phyloP scores from a whole-genome alignment of 495 filamentous ascomycete species.

The Penicillium paradoxum region DNA sequence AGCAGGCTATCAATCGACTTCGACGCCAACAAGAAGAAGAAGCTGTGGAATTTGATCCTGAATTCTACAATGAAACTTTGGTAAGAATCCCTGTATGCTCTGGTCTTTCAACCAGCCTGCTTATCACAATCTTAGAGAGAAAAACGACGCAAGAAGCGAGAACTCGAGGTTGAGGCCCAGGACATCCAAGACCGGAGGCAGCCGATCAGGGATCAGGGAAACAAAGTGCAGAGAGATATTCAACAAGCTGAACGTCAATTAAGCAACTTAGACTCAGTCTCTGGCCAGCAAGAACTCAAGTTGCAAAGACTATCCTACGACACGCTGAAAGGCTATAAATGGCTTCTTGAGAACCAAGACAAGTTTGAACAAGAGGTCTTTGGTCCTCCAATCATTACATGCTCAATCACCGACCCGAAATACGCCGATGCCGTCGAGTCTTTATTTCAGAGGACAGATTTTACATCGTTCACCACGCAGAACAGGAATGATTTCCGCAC shows the following conservation, averaged over 20 bases:
- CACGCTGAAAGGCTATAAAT: conserved; percentile 66
- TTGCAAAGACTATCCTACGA: conserved; percentile 55
- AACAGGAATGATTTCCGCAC: conserved; percentile 66
- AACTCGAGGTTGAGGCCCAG: conserved; percentile 23
- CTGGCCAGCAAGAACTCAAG: conserved; percentile 66
- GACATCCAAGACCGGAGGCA: conserved; percentile 27
- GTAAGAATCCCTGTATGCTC: conserved; percentile 24
- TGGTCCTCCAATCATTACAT: conserved; percentile 77
- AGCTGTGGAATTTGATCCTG: conserved; percentile 49
- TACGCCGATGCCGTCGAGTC: conserved; percentile 74
- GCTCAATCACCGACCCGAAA: conserved; percentile 69
- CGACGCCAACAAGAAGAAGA: conserved; percentile 45
- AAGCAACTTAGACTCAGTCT: conserved; percentile 62
- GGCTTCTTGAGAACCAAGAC: conserved; percentile 66
- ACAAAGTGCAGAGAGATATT: conserved; percentile 26
- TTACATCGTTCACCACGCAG: conserved; percentile 71
- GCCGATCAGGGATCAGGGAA: conserved; percentile 22
- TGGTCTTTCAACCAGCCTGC: not conserved
- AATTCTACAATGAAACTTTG: conserved; percentile 48
- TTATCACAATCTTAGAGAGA: conserved; percentile 31
- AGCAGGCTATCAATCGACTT: conserved; percentile 41
- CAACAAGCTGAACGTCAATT: conserved; percentile 45
- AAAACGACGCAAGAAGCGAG: conserved; percentile 32
- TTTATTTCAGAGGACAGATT: conserved; percentile 56
- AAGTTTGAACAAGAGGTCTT: conserved; percentile 77